Evolutionary conservation across 768 basidiomycete species (phyloP).

Genomic region (Coprinellus aureogranulatus): DNA sequence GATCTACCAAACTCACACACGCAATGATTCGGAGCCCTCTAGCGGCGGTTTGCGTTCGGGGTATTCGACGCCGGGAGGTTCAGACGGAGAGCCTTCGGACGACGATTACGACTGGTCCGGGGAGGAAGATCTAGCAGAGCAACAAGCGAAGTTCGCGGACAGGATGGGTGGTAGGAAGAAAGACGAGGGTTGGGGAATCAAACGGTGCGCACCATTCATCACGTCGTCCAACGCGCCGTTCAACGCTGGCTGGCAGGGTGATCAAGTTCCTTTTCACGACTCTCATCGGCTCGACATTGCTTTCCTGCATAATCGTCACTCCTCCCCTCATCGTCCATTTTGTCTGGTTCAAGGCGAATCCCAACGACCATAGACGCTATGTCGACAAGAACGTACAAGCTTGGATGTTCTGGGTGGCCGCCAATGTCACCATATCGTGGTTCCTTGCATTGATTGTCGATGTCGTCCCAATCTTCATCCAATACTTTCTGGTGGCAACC

Average conservation of each 20-base stretch:
- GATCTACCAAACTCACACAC: neutral
- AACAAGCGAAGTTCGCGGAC: conserved; percentile 64
- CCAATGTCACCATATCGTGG: conserved; percentile 78
- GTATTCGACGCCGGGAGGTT: conserved; percentile 46
- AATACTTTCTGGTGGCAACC: conserved; percentile 49
- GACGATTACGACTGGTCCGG: conserved; percentile 72
- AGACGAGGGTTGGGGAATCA: conserved; percentile 48
- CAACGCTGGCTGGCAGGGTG: conserved; percentile 36
- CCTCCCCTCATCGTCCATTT: conserved; percentile 66
- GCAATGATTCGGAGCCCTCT: conserved; percentile 1
- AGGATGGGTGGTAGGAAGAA: conserved; percentile 52
- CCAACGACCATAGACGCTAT: conserved; percentile 52
- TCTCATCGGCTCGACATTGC: conserved; percentile 66
- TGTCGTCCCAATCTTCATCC: conserved; percentile 56
- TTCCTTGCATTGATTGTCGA: conserved; percentile 72
- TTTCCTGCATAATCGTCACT: conserved; percentile 59
- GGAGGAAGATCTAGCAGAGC: conserved; percentile 72
- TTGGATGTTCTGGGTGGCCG: conserved; percentile 81
- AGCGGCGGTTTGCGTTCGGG: neutral
- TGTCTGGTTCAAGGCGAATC: conserved; percentile 65
- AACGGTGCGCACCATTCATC: conserved; percentile 38
- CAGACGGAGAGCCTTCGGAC: conserved; percentile 59
- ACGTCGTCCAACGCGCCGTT: neutral
- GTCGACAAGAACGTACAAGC: conserved; percentile 67
- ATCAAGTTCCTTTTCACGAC: conserved; percentile 66